These are phyloP conservation scores for Globisporangium heterothallicum DNA, from an alignment of 352 stramenopile genomes.

Conservation along the genomic window DNA sequence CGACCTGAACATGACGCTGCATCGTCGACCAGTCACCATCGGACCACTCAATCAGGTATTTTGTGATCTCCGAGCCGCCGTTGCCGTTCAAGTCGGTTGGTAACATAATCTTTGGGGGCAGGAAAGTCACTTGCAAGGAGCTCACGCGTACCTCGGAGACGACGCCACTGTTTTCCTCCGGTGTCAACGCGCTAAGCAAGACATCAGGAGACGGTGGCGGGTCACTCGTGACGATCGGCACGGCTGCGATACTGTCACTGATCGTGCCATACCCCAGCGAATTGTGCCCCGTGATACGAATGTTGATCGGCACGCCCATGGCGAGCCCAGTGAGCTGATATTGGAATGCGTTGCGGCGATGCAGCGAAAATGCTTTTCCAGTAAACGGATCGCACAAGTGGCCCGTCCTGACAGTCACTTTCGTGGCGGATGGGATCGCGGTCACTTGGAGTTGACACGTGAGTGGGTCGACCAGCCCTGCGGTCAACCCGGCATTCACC, in stretches of 20 bases:
- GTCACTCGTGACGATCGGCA: constrained; percentile 85
- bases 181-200: constrained; percentile 36
- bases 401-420: constrained; percentile 27
- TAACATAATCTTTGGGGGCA: constrained; percentile 41
- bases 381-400: constrained; percentile 50
- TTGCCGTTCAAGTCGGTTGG: constrained; percentile 68
- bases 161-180: constrained; percentile 25
- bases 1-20: constrained; percentile 49
- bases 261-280: constrained; percentile 84
- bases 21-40: constrained; percentile 70
- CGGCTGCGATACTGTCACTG: constrained; percentile 64
- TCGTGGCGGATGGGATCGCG: constrained; percentile 17
- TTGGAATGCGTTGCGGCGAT: constrained; percentile 48
- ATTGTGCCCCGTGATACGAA: constrained; percentile 90
- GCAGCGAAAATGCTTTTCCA: constrained; percentile 30
- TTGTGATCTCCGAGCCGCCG: constrained; percentile 77
- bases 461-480: constrained; percentile 13
- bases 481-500: constrained; percentile 23
- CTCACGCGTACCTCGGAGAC: constrained; percentile 52
- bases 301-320: constrained; percentile 86
- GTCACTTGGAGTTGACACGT: constrained; percentile 54
- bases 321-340: constrained; percentile 80
- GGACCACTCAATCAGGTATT: constrained; percentile 94
- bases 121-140: constrained; percentile 83
- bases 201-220: constrained; percentile 75